Evolutionary conservation across 202 grass and related monocot genomes (phyloP), one percentile per base, ranked within the genome.

Genomic region (Setaria viridis): DNA sequence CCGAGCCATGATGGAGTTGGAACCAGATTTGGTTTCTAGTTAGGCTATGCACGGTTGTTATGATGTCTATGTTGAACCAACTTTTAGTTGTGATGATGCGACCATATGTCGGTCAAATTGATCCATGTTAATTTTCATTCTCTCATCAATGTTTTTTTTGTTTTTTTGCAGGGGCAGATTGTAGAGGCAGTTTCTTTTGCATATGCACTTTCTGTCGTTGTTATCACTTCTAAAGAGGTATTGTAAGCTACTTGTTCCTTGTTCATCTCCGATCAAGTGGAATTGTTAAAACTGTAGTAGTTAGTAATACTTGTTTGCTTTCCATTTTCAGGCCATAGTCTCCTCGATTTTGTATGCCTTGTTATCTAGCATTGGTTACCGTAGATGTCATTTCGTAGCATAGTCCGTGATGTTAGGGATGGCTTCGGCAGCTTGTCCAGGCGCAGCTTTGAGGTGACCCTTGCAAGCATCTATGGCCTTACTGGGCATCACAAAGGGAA

Each of bases 351-450:
- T 74, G 55, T 43, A 85, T 92, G 88, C 89, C 55, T 75, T 80
- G 14, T 66, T 47, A 74, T 67, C 75, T 77, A 72, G 73, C 60
- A 53, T 32, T 35, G 70, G 48, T 57, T 41, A 19, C 74, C 66
- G 21, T 86, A 91, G 82, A 99, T 99, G 97, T 99, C 97, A 46
- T 99, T 99, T 70, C 94, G 94, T 56, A 97, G 92, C 85, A 97
- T 99, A 79, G 90, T 92, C 74, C 94, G 90, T 60, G 97, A 99
- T 93, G 95, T 94, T 60, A 92, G 89, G 88, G 95, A 98, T 89
- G 81, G 95, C 60, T 88, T 99, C 17, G 97, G 97, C 1, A 96
- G 94, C 74, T 57, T 99, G 67, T 97, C 97, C 15, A 91, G 94
- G 8, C 81, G 97, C 60, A 97, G 97, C 82, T 94, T 99, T 76